Evolutionary conservation across 1,284 basidiomycete species (phyloP), one percentile per base, ranked within the genome.

Genomic region (Rhodotorula sp.): DNA sequence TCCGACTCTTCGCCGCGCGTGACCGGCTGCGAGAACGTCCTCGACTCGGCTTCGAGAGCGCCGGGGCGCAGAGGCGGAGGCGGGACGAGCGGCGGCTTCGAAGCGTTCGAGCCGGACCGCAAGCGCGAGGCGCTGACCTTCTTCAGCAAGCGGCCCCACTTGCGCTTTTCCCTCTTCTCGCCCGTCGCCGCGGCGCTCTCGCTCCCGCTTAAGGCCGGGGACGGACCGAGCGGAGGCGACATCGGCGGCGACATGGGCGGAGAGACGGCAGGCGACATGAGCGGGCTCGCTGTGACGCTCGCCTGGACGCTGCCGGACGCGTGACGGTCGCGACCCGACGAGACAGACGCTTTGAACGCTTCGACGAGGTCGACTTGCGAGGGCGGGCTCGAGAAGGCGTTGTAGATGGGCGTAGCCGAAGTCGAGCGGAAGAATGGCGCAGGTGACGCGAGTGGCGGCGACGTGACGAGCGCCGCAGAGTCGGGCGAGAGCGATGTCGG

Each of bases 61-160:
- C 68, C 68, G 10, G 68, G 73, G 2, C 53, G 53, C 4, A 54
- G 3, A 34, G 34, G 34, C 34, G 34, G 34, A 34, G 34, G 53
- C 27, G 52, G 52, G 17, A 54, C 27, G 3, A 34, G 7, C 13
- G 60, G 48, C 16, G 65, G 54, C 56, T 55, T 68, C 34, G 42
- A 56, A 14, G 63, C 44, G 25, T 52, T 62, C 7, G 66, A 67
- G 14, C 54, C 41, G 3, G 54, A 53, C 16, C 71, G 42, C 57
- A 72, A 48, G 27, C 68, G n/a, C 5, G 61, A 54, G 10, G 34
- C 48, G 64, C 71, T 71, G 4, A 73, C 74, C 55, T 75, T 75
- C 58, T 75, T 75, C 52, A 75, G 56, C 21, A 75, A 60, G 42
- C 63, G 46, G 5, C 63, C 63, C 70, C 67, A 75, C 23, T 63